Conservation (phyloP, 208 protist genomes). For the Trypanosoma cruzi region DNA sequence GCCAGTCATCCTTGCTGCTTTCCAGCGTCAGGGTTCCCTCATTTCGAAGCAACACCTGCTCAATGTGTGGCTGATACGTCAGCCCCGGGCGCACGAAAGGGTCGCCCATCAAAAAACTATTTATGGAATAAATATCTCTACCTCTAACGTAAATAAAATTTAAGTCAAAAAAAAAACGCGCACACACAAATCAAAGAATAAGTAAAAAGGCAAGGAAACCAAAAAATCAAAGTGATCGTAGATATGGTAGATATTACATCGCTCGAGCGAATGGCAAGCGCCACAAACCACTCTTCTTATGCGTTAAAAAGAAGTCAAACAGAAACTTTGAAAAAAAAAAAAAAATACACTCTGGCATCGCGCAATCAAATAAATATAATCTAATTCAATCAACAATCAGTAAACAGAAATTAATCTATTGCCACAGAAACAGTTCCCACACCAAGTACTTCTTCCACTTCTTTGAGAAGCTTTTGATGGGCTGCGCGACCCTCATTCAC, state of each 20-base stretch:
- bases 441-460: slow-evolving; percentile 12
- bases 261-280: too few species aligned
- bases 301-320: background rate
- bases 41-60: slow-evolving; percentile 80
- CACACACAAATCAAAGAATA: slow-evolving; percentile 2
- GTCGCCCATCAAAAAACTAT: slow-evolving; percentile 68
- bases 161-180: background rate
- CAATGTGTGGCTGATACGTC: slow-evolving; percentile 82
- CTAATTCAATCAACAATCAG: slow-evolving; percentile 1
- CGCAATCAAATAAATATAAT: background rate
- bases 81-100: slow-evolving; percentile 87
- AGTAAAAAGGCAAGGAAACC: background rate
- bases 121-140: background rate
- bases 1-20: slow-evolving; percentile 88
- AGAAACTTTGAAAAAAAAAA: background rate
- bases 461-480: background rate
- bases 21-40: slow-evolving; percentile 83
- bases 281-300: too few species aligned
- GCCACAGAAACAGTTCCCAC: background rate
- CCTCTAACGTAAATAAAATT: background rate
- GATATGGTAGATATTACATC: too few species aligned
- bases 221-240: too few species aligned
- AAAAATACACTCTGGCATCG: background rate
- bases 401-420: slow-evolving; percentile 1
- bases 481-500: background rate